A percentile compares a stretch with the other conserved stretches of the same genome.
Conservation (phyloP, 225 moss, liverwort and hornwort genomes). For the Straminergon stramineum region DNA sequence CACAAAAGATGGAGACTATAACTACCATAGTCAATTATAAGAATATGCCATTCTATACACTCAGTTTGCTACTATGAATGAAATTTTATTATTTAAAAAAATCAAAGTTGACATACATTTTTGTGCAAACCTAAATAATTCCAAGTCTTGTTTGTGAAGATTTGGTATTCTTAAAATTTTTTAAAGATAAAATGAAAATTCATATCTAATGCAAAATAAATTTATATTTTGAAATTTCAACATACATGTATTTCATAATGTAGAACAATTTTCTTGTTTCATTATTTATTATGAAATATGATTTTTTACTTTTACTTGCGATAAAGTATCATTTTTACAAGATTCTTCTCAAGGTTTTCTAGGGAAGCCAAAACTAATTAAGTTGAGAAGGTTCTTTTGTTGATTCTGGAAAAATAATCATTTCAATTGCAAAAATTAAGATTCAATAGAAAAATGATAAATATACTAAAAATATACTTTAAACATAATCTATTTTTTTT, state of each 20-base stretch:
- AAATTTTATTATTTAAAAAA: not conserved
- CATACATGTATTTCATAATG: fast-evolving
- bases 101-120: not conserved
- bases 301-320: not conserved
- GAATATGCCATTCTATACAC: not conserved
- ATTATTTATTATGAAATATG: not conserved
- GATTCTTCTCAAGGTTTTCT: not conserved
- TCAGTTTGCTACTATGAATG: not conserved
- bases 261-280: not conserved
- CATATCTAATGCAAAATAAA: not conserved
- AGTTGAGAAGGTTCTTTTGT: not conserved
- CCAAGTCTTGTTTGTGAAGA: not conserved
- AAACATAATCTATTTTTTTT: too few species aligned
- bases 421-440: not conserved
- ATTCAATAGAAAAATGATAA: not conserved
- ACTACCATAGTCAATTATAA: not conserved
- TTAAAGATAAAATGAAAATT: not conserved
- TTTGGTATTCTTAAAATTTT: fast-evolving
- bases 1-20: not conserved
- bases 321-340: not conserved
- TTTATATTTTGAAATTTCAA: not conserved
- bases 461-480: not conserved
- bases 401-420: not conserved
- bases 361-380: not conserved
- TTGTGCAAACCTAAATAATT: not conserved